Evolutionary conservation across 164 flowering plant genomes (phyloP).

Genomic region (Santalum album): DNA sequence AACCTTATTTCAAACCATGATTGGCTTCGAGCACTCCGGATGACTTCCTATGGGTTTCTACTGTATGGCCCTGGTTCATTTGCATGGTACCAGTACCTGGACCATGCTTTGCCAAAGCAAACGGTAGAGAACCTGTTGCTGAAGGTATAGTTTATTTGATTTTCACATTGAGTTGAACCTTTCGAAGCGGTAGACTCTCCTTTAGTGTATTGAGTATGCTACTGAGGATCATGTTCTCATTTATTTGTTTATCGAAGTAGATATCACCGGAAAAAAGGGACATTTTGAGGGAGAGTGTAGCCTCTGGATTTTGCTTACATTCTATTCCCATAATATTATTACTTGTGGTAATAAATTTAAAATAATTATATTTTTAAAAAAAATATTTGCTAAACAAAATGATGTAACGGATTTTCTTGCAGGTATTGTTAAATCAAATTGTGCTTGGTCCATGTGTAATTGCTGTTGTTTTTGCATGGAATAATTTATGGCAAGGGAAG

Average conservation of each 20-base stretch:
- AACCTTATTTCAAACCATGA: constrained; percentile 48
- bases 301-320: too few species aligned
- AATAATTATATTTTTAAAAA: too few species aligned
- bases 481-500: constrained; percentile 77
- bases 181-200: neutral
- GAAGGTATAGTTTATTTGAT: constrained; percentile 42
- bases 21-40: constrained; percentile 81
- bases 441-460: constrained; percentile 85
- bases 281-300: too few species aligned
- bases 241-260: too few species aligned
- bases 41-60: constrained; percentile 87
- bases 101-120: constrained; percentile 53
- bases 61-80: constrained; percentile 94
- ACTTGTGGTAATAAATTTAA: too few species aligned
- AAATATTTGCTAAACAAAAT: too few species aligned
- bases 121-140: constrained; percentile 45
- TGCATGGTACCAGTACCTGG: constrained; percentile 91
- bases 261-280: too few species aligned
- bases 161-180: neutral
- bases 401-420: constrained; percentile 4
- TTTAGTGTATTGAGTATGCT: too few species aligned
- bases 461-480: constrained; percentile 96
- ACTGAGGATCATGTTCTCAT: too few species aligned
- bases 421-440: constrained; percentile 84
- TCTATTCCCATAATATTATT: too few species aligned